A percentile compares a stretch with the other conserved stretches of the same genome.
phyloP scores from a whole-genome alignment of 805 yeast species.

The Wickerhamomyces rabaulensis region DNA sequence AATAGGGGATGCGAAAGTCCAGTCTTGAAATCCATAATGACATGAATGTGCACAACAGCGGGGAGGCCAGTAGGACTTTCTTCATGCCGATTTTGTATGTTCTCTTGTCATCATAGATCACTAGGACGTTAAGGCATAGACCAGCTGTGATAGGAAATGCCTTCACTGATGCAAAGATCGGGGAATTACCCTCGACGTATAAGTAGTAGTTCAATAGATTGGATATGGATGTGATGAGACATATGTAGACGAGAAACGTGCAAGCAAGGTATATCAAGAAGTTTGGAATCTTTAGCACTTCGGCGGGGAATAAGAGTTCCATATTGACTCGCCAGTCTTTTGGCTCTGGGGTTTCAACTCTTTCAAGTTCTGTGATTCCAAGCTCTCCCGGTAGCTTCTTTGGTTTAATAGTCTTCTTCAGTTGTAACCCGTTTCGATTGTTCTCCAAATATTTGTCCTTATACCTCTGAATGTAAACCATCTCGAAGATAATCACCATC shows the following conservation, averaged over 20 bases:
- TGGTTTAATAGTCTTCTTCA: too few relatives aligned
- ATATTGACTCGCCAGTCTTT: slow-evolving; percentile 11
- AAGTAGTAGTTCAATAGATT: slow-evolving; percentile 23
- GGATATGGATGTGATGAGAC: slow-evolving; percentile 19
- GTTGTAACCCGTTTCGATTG: too few relatives aligned
- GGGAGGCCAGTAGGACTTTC: slow-evolving; percentile 11
- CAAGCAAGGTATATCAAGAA: slow-evolving; percentile 19
- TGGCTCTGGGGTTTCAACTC: too few relatives aligned
- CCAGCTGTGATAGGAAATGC: slow-evolving; percentile 30
- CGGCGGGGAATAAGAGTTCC: slow-evolving; percentile 26
- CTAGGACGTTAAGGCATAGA: slow-evolving; percentile 22
- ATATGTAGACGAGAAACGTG: slow-evolving; percentile 16
- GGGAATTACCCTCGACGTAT: slow-evolving; percentile 23
- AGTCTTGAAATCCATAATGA: slow-evolving; percentile 20
- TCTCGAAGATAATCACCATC: slow-evolving; percentile 28
- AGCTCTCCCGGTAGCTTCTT: too few relatives aligned
- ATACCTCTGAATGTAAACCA: slow-evolving; percentile 13
- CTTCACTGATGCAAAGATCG: slow-evolving; percentile 33
- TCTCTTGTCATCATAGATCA: slow-evolving; percentile 18
- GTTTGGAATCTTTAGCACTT: slow-evolving; percentile 23
- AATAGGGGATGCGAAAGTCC: slow-evolving; percentile 8
- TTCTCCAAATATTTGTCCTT: too few relatives aligned
- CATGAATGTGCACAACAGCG: slow-evolving; percentile 1
- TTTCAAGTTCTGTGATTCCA: too few relatives aligned
- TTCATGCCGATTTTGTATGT: slow-evolving; percentile 21